Evolutionary conservation across 1,284 basidiomycete genomes (phyloP).

Genomic region (Pascua guehoae): DNA sequence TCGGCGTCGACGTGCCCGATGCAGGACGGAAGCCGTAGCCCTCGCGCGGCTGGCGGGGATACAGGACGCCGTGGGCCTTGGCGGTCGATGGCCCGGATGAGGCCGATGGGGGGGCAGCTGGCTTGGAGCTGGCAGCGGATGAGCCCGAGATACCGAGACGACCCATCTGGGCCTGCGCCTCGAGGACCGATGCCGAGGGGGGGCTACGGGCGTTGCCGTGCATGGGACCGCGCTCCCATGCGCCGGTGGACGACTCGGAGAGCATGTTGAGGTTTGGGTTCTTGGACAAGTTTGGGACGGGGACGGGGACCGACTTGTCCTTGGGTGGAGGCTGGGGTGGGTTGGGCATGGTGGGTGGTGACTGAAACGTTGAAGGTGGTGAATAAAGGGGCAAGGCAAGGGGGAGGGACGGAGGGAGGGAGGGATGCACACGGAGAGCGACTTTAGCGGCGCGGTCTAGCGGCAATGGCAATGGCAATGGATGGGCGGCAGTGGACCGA

Average conservation of each 20-base stretch:
- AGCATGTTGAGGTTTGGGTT: slow-evolving; percentile 31
- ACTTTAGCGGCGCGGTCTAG: no score
- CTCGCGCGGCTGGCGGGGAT: slow-evolving; percentile 52
- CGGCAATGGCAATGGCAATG: no score
- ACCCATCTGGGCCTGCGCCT: slow-evolving; percentile 7
- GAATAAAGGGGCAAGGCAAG: no score
- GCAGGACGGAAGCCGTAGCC: slow-evolving; percentile 74
- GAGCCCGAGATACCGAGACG: not conserved
- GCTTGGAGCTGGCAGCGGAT: no score
- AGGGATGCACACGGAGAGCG: no score
- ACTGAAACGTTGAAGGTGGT: not conserved
- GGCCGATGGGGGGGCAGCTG: not conserved
- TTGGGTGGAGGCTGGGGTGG: not conserved
- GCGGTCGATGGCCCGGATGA: not conserved
- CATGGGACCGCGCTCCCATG: slow-evolving; percentile 45
- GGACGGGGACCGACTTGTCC: slow-evolving; percentile 18
- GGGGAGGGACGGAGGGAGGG: no score
- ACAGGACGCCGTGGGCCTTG: slow-evolving; percentile 3
- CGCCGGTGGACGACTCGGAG: slow-evolving; percentile 44
- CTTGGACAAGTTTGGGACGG: slow-evolving; percentile 25
- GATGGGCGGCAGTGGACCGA: no score
- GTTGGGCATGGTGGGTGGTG: slow-evolving; percentile 6
- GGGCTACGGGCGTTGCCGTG: slow-evolving; percentile 38
- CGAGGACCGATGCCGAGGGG: slow-evolving; percentile 26
- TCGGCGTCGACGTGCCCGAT: slow-evolving; percentile 64